A percentile compares a stretch with the other conserved stretches of the same genome.
phyloP scores from a whole-genome alignment of 1,139 yeast genomes.

The Chernovozyma sophiae-reginae region DNA sequence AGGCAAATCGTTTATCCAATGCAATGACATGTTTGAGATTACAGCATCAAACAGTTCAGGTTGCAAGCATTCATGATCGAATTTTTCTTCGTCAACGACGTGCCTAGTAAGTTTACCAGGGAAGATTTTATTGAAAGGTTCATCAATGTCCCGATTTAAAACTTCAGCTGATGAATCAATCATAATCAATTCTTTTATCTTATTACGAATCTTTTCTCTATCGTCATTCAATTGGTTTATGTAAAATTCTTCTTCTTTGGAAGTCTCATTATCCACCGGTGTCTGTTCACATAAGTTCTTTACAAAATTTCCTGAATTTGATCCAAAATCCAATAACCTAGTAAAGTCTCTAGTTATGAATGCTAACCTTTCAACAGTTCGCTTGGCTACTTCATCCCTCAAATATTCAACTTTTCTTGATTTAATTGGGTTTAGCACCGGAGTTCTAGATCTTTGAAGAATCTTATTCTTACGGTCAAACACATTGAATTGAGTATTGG shows the following conservation, averaged over 20 bases:
- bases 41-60: conserved; percentile 65
- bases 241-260: conserved; percentile 25
- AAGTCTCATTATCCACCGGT: conserved; percentile 19
- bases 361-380: conserved; percentile 72
- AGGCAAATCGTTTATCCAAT: conserved; percentile 86
- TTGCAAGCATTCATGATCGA: conserved; percentile 36
- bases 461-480: conserved; percentile 63
- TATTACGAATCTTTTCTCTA: conserved; percentile 43
- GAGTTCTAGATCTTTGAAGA: conserved; percentile 54
- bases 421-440: conserved; percentile 35
- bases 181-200: conserved; percentile 60
- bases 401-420: conserved; percentile 69
- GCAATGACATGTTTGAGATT: conserved; percentile 67
- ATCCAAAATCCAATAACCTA: conserved; percentile 66
- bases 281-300: conserved; percentile 33
- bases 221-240: conserved; percentile 47
- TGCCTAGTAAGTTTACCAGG: conserved; percentile 41
- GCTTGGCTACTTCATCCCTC: conserved; percentile 67
- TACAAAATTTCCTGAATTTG: conserved; percentile 62
- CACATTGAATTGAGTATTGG: conserved; percentile 43
- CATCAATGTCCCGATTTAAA: conserved; percentile 46
- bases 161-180: conserved; percentile 58
- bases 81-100: conserved; percentile 66
- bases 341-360: conserved; percentile 65
- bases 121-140: conserved; percentile 34